These are phyloP conservation scores for Saposhnikovia divaricata DNA, from an alignment of 129 eudicot species.

Conservation along the genomic window DNA sequence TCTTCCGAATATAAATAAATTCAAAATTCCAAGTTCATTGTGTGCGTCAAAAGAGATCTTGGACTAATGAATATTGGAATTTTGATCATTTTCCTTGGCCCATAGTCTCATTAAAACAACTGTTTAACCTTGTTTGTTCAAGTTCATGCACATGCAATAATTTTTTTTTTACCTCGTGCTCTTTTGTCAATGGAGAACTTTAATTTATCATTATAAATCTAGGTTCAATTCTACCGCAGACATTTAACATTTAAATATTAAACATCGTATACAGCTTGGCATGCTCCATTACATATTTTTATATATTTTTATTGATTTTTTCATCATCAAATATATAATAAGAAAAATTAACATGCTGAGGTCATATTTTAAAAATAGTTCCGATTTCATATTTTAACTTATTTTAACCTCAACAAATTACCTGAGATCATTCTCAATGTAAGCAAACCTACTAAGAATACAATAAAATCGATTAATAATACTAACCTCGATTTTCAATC, in stretches of 20 bases:
- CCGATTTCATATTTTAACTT: too few species aligned
- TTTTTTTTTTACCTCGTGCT: background rate
- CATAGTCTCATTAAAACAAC: background rate
- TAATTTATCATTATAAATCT: background rate
- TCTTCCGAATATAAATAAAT: too few species aligned
- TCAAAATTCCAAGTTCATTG: too few species aligned
- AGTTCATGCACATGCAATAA: constrained; percentile 1
- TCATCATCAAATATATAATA: too few species aligned
- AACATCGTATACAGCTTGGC: background rate
- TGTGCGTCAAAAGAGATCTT: background rate
- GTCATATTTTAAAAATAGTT: too few species aligned
- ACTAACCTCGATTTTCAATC: constrained; percentile 64
- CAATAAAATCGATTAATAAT: too few species aligned
- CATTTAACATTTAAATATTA: background rate
- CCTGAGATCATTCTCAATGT: too few species aligned
- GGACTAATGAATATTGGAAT: background rate
- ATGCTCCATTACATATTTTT: too few species aligned
- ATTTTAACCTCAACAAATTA: too few species aligned
- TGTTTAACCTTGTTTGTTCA: background rate
- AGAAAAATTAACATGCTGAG: too few species aligned
- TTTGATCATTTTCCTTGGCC: background rate
- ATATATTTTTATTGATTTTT: too few species aligned
- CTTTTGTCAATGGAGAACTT: background rate
- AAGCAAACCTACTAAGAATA: too few species aligned
- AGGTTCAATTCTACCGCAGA: background rate